Evolutionary conservation across 331 rosid species (phyloP).

Genomic region (Quercus phellos): DNA sequence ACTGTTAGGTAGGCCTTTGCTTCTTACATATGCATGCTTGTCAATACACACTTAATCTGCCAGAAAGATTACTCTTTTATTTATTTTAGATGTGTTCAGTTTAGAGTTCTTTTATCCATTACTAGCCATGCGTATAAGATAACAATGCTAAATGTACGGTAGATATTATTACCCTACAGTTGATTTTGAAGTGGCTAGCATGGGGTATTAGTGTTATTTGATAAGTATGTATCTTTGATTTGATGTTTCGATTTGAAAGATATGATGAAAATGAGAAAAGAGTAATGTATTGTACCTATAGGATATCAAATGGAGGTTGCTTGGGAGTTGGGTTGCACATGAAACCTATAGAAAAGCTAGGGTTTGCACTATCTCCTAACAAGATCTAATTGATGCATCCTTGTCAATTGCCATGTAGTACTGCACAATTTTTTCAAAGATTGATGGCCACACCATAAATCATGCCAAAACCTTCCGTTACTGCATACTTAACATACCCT

Average conservation of each 20-base stretch:
- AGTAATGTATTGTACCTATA: background rate
- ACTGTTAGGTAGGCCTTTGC: background rate
- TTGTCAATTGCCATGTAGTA: too few relatives aligned
- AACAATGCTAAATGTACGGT: background rate
- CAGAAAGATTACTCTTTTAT: background rate
- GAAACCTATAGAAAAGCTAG: background rate
- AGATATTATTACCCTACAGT: background rate
- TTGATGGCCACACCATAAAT: too few relatives aligned
- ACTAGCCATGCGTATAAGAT: background rate
- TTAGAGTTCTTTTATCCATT: background rate
- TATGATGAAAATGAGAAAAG: background rate
- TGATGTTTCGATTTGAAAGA: background rate
- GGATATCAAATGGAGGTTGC: background rate
- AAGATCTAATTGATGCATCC: too few relatives aligned
- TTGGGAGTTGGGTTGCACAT: background rate
- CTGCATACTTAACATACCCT: too few relatives aligned
- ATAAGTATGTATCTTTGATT: background rate
- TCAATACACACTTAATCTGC: background rate
- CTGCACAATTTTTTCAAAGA: too few relatives aligned
- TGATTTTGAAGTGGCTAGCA: background rate
- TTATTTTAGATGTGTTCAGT: background rate
- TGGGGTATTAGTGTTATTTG: background rate
- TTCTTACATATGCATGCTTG: background rate
- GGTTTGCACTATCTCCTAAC: background rate
- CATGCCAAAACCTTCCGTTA: too few relatives aligned